phyloP scores from a whole-genome alignment of 805 yeast genomes.

The Candida andamanensis region DNA sequence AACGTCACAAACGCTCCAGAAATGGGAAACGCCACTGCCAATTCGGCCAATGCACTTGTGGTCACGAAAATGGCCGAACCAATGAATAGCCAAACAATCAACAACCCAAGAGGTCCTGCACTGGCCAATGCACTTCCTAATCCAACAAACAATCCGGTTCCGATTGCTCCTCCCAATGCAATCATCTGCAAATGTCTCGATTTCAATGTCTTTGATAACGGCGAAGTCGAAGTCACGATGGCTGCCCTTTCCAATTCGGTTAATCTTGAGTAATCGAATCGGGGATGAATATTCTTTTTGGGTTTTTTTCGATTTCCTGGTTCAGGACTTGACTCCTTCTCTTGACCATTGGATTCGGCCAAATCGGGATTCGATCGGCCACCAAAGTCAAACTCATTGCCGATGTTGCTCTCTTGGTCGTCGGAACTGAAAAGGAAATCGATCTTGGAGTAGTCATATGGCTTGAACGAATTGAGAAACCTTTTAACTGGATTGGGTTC shows the following conservation, averaged over 20 bases:
- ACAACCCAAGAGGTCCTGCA: slow-evolving; percentile 62
- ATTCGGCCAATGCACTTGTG: slow-evolving; percentile 55
- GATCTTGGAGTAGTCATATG: slow-evolving; percentile 22
- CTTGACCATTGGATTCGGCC: slow-evolving; percentile 1
- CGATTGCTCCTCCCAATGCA: slow-evolving; percentile 21
- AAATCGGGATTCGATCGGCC: neutral
- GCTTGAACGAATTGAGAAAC: slow-evolving; percentile 21
- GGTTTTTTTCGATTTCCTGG: slow-evolving; percentile 2
- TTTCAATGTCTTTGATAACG: slow-evolving; percentile 21
- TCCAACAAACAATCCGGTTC: slow-evolving; percentile 54
- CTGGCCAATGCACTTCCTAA: slow-evolving; percentile 52
- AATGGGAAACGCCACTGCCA: slow-evolving; percentile 57
- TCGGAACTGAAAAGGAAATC: slow-evolving; percentile 10
- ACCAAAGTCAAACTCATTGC: neutral
- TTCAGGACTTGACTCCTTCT: slow-evolving; percentile 1
- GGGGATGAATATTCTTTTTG: slow-evolving; percentile 14
- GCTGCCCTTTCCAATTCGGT: slow-evolving; percentile 31
- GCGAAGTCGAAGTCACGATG: slow-evolving; percentile 28
- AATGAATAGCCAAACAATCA: slow-evolving; percentile 51
- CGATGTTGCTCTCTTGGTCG: slow-evolving; percentile 8
- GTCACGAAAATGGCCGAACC: slow-evolving; percentile 52
- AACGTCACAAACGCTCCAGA: slow-evolving; percentile 63
- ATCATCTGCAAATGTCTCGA: slow-evolving; percentile 16
- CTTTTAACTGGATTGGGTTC: slow-evolving; percentile 13
- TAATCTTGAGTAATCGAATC: slow-evolving; percentile 21